Base-by-base conservation (phyloP, 805 yeast genomes). In the Tetrapisispora arboricola region DNA sequence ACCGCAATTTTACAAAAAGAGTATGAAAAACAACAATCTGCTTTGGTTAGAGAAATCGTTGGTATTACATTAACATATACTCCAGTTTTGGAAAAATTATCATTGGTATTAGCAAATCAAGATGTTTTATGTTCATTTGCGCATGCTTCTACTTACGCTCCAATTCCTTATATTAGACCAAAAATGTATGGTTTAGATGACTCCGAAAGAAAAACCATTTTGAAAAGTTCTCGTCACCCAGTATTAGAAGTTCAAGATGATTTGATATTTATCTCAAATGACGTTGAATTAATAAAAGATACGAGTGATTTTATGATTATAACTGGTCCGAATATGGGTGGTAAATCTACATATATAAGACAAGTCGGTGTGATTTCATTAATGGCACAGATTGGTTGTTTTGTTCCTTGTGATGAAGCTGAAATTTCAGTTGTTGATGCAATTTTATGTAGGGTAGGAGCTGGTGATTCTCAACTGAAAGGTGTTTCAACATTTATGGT, bases 281-380 rank as follows among this genome's bases (percentile, higher is more conserved):
- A 92, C 57, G 83, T 87, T n/a, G 61, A 66, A 10, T 66, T 92
- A 42, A 65, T 69, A 12, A 75, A 76, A 36, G 73, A 68, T 13
- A 58, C 61, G 4, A 67, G 75, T 12, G 87, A 84, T 44, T 90
- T 92, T 53, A 68, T 77, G 7, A 82, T 92, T 17, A 85, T 92
- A 20, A 88, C 96, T 0, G 96, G 96, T 26, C 96, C 96, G 28
- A 88, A 88, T 58, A 88, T 88, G 96, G 96, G 96, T 46, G 96
- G 96, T 57, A 88, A 88, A 60, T 86, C 95, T 0, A 88, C 96
- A 0, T 88, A 84, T 58, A 86, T 88, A 38, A 72, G 96, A 47
- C 95, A 88, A 53, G 70, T 84, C 36, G 96, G 96, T 11, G 92
- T 83, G 1, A 80, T 87, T 41, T 80, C 92, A 2, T 64, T 88